Base-by-base conservation (phyloP, 805 yeast genomes). In the Komagataella pastoris region DNA sequence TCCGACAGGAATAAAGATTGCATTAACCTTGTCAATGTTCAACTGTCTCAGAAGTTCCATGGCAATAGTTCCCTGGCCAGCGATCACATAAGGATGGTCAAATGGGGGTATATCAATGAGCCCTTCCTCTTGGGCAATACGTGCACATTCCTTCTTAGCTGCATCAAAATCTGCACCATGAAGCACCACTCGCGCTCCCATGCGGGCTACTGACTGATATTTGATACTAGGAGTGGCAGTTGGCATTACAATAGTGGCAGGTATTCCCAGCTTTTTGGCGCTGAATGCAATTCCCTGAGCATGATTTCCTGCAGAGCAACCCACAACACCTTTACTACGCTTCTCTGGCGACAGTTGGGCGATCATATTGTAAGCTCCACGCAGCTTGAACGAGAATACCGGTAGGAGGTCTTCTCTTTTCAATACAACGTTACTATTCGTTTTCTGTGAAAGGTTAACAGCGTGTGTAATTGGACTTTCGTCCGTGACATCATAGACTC, bases 231-330 rank as follows among this genome's bases (percentile, higher is more conserved):
- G 99, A 0, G 99, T 93, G 2, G 95, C 91, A 2, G 88, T 82
- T 2, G 99, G 99, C 99, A 93, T 93, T 48, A 93, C 98, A 51
- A 93, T 93, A 4, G 97, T 91, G 3, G 98, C 91, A 3, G 96
- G 93, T 51, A 93, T 88, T 24, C 83, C 84, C 61, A 93, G 72
- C 54, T 83, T 80, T 54, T 80, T 81, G 3, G 98, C 96, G 19
- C 96, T 85, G 64, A 69, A 91, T 0, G 99, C 99, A 12, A 93
- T 98, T 58, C 99, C 99, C 65, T 93, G 99, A 1, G 99, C 99
- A 61, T 93, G 99, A 67, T 93, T 93, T 43, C 99, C 99, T 3
- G 99, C 99, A 30, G 97, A 88, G 61, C 98, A 93, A 0, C 98
- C 97, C 63, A 95, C 85, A 52, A 93, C 97, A 59, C 99, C 99